Base-by-base conservation (phyloP, 176 grass and related monocot species). In the Microstegium vimineum region DNA sequence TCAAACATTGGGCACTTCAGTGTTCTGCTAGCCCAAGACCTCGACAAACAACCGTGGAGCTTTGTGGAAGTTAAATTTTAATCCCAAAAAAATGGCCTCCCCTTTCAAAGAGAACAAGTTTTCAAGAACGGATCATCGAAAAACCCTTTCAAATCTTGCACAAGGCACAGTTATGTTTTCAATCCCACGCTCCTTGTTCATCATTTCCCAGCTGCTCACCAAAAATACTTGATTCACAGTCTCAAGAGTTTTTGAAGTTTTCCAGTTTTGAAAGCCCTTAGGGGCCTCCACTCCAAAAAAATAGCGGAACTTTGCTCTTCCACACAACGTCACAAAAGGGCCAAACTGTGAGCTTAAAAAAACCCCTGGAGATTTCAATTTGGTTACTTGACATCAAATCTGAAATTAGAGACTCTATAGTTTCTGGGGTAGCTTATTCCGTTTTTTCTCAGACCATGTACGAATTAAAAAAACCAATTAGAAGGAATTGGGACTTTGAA, bases 21-120 rank as follows among this genome's bases (percentile, higher is more conserved):
- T 57, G 62, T n/a, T 0, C 3, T 28, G 25, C 68, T 46, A 15
- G 18, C 16, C 5, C 45, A 71, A 33, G 14, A 23, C 38, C 64
- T 56, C 36, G 36, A 82, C 49, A 82, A 69, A 49, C 28, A 82
- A 10, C 40, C 12, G 37, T 83, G 67, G 10, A 83, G 80, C 5
- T 26, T 74, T 14, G 67, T 56, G 12, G 31, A 73, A 10, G 28
- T 60, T 0, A 67, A 67, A 1, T 28, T 6, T 5, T 74, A 12
- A 13, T 41, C 2, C 18, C 12, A 5, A 83, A 30, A 8, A 62
- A 61, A 51, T 11, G 2, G 20, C 33, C 80, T 80, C 1, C 17
- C 45, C 42, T 13, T 87, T 6, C 56, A 37, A 3, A 17, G 3
- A 87, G 70, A 35, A 67, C 14, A 87, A 68, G 17, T 54, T 67